phyloP scores from a whole-genome alignment of 768 basidiomycete genomes.

The Dacryopinax spathularia region DNA sequence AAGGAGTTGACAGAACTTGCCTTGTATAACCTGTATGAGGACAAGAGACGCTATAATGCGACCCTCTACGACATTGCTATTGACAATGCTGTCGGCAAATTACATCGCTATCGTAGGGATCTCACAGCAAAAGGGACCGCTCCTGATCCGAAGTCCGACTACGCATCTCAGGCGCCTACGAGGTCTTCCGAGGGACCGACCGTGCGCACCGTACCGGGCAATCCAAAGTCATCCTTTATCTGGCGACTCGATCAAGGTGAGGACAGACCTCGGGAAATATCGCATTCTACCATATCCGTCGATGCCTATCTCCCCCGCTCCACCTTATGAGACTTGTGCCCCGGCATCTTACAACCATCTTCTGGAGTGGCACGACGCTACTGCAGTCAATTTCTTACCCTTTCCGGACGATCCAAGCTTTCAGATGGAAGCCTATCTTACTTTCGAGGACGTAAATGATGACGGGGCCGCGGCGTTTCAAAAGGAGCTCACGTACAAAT shows the following conservation, averaged over 20 bases:
- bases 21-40: neutral
- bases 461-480: neutral
- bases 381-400: neutral
- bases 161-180: neutral
- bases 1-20: neutral
- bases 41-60: neutral
- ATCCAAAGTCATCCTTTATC: neutral
- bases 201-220: neutral
- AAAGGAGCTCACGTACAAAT: neutral
- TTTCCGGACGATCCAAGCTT: neutral
- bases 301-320: neutral
- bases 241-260: neutral
- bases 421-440: neutral
- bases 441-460: neutral
- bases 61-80: neutral
- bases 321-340: neutral
- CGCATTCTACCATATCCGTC: neutral
- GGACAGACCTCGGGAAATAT: neutral
- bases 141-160: neutral
- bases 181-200: neutral
- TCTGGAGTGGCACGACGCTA: neutral
- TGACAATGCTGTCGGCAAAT: neutral
- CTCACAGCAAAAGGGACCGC: neutral
- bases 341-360: neutral
- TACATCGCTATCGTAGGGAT: neutral